Evolutionary conservation across 2,329 filamentous ascomycete genomes (phyloP).

Genomic region (Ophiocordyceps unilateralis): DNA sequence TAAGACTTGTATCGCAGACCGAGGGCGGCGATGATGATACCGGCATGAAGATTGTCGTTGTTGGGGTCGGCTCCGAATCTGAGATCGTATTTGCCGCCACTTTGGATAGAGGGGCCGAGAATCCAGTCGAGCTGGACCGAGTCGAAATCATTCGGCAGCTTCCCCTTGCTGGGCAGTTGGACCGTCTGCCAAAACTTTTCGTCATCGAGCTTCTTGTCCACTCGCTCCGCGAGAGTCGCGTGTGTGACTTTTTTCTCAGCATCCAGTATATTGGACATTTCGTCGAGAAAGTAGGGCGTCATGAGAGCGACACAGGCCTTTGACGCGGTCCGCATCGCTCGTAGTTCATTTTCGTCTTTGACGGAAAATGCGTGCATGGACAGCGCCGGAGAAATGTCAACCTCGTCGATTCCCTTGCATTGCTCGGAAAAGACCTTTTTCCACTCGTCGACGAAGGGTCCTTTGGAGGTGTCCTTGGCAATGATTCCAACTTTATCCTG

Average conservation of each 20-base stretch:
- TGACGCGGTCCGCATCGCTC: constrained; percentile 84
- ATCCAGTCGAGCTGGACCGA: constrained; percentile 85
- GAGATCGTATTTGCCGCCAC: constrained; percentile 87
- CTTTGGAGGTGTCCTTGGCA: constrained; percentile 66
- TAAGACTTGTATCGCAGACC: constrained; percentile 94
- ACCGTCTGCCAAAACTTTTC: constrained; percentile 80
- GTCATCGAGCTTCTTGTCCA: constrained; percentile 84
- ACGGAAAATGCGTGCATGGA: constrained; percentile 73
- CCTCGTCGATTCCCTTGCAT: constrained; percentile 72
- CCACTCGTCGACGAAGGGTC: constrained; percentile 94
- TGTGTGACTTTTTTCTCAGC: constrained; percentile 96
- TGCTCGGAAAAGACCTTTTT: constrained; percentile 64
- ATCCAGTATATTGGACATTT: constrained; percentile 92
- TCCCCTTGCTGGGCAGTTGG: constrained; percentile 50
- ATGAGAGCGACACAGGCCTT: constrained; percentile 88
- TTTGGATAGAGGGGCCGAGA: constrained; percentile 79
- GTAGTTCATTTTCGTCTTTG: constrained; percentile 89
- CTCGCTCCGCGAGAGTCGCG: constrained; percentile 66
- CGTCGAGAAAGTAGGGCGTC: constrained; percentile 92
- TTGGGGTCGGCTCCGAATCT: constrained; percentile 65
- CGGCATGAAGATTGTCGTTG: constrained; percentile 68
- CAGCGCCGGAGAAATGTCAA: constrained; percentile 68
- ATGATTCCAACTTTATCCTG: constrained; percentile 83
- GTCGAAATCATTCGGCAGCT: constrained; percentile 77
- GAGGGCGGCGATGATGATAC: constrained; percentile 83